These are phyloP conservation scores for Trichoderma hamatum DNA, from an alignment of 2,329 filamentous ascomycete genomes.

Conservation along the genomic window DNA sequence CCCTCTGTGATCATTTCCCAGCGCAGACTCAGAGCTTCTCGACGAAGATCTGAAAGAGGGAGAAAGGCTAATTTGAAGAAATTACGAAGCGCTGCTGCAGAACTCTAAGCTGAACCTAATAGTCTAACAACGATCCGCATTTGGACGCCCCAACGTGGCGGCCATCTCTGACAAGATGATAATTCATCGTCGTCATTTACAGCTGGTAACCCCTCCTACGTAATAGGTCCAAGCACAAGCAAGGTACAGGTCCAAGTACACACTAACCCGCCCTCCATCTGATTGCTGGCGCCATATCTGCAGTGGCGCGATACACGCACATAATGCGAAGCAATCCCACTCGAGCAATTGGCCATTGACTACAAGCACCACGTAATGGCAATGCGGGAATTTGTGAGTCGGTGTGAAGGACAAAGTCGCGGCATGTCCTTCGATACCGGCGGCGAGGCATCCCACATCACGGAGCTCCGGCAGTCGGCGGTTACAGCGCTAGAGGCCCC, in stretches of 20 bases:
- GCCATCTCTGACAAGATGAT: background rate
- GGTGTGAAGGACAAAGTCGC: background rate
- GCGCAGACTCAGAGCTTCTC: background rate
- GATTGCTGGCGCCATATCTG: slow-evolving; percentile 1
- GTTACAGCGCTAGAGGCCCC: slow-evolving; percentile 13
- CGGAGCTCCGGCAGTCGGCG: slow-evolving; percentile 26
- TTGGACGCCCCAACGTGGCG: background rate
- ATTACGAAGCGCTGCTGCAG: background rate
- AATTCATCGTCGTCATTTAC: slow-evolving; percentile 9
- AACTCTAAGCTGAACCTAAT: background rate
- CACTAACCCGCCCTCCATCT: background rate
- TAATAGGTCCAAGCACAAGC: slow-evolving; percentile 7
- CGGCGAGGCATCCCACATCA: background rate
- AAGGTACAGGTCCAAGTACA: background rate
- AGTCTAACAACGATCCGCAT: background rate
- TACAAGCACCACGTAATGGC: slow-evolving; percentile 25
- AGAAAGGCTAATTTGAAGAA: background rate
- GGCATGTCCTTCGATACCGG: background rate
- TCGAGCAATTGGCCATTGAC: slow-evolving; percentile 1
- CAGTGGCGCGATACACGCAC: background rate
- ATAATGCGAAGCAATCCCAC: background rate
- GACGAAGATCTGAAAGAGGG: background rate
- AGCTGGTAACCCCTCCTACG: slow-evolving; percentile 21
- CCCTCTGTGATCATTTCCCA: background rate
- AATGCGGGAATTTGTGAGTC: slow-evolving; percentile 23